Conservation (phyloP, 345 rosid genomes). For the Anacardium occidentale region DNA sequence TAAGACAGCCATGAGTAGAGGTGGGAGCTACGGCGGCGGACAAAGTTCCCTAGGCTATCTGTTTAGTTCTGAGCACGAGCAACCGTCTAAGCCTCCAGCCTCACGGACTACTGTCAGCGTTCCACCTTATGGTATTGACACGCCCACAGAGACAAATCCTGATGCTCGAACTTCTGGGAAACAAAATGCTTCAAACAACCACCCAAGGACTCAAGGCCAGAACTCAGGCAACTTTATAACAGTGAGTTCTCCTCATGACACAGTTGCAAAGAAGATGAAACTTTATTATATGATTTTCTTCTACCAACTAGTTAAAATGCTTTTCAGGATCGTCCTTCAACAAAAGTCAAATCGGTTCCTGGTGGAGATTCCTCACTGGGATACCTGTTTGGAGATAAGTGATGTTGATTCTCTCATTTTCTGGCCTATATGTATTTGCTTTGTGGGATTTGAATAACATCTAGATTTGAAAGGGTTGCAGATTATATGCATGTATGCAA, state of each 20-base stretch:
- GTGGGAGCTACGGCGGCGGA: conserved; percentile 73
- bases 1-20: conserved; percentile 54
- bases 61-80: conserved; percentile 58
- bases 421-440: neutral
- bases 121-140: conserved; percentile 71
- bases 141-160: conserved; percentile 24
- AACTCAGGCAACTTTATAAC: conserved; percentile 69
- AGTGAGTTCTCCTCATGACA: conserved; percentile 31
- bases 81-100: conserved; percentile 43
- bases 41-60: conserved; percentile 79
- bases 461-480: too few relatives aligned
- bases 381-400: conserved; percentile 68
- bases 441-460: conserved; percentile 9
- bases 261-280: too few relatives aligned
- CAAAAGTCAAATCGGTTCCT: conserved; percentile 70
- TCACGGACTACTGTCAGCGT: conserved; percentile 36
- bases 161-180: conserved; percentile 23
- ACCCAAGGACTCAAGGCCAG: conserved; percentile 63
- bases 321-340: conserved; percentile 66
- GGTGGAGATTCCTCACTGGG: conserved; percentile 75
- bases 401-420: conserved; percentile 20
- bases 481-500: conserved; percentile 15
- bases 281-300: neutral
- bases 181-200: conserved; percentile 45
- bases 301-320: neutral